These are phyloP conservation scores for Sclerotinia glacialis DNA, from an alignment of 2,329 filamentous ascomycete genomes.

Conservation along the genomic window DNA sequence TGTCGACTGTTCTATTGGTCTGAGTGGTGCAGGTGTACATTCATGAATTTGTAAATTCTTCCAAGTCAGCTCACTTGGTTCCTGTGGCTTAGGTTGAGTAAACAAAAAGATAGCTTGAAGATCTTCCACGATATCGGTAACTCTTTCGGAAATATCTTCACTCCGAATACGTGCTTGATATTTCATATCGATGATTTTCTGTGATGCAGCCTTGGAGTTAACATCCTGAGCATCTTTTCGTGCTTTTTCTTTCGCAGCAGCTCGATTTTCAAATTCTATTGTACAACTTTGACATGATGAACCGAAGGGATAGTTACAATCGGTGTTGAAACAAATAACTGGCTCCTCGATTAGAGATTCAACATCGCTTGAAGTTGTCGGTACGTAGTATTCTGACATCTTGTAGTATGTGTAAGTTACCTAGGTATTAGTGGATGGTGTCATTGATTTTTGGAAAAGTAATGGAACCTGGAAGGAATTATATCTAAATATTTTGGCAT, in stretches of 20 bases:
- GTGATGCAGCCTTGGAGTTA: background rate
- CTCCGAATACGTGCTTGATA: background rate
- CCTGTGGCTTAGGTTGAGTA: background rate
- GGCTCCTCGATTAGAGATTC: constrained; percentile 10
- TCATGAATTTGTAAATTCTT: background rate
- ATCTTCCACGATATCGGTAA: background rate
- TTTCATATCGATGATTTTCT: background rate
- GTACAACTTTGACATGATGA: constrained; percentile 20
- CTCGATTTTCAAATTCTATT: background rate
- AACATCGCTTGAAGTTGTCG: background rate
- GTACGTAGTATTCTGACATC: background rate
- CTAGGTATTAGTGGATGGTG: background rate
- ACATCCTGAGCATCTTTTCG: background rate
- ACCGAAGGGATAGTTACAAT: constrained; percentile 27
- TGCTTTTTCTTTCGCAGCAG: background rate
- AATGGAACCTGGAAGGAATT: background rate
- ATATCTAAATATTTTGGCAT: background rate
- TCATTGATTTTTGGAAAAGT: background rate
- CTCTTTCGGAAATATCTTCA: background rate
- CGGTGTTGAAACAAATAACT: constrained; percentile 23
- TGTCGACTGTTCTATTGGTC: no score
- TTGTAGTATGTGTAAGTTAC: background rate
- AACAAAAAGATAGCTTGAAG: background rate
- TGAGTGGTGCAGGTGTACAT: background rate
- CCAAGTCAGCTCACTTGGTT: background rate